Percentiles rank a stretch among this genome's conserved stretches.
Evolutionary conservation across 1,139 yeast species (phyloP).

Genomic region (Hyphopichia buzzinii): DNA sequence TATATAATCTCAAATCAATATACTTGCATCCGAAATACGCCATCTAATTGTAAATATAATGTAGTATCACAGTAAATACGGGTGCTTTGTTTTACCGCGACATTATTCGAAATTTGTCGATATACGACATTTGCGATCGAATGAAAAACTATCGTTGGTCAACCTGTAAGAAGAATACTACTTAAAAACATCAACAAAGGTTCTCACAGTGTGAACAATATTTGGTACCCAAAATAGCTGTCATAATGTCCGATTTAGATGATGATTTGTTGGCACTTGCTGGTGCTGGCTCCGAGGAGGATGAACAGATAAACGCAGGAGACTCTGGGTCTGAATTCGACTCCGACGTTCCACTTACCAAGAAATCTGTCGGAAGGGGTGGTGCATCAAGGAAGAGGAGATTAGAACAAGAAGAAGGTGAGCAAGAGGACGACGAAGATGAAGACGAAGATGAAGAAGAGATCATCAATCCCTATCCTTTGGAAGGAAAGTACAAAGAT

Average conservation of each 20-base stretch:
- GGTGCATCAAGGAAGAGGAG: slow-evolving; percentile 22
- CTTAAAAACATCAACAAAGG: too few species aligned
- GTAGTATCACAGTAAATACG: too few species aligned
- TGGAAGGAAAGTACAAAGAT: slow-evolving; percentile 87
- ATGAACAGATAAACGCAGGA: slow-evolving; percentile 21
- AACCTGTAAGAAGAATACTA: too few species aligned
- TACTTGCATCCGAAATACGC: too few species aligned
- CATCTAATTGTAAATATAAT: too few species aligned
- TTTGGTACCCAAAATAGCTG: too few species aligned
- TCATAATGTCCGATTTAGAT: slow-evolving; percentile 71
- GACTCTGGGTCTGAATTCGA: slow-evolving; percentile 29
- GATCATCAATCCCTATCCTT: slow-evolving; percentile 77
- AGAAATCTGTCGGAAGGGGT: slow-evolving; percentile 21
- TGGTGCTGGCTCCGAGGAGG: slow-evolving; percentile 52
- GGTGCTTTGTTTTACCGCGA: too few species aligned
- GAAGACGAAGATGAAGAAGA: slow-evolving; percentile 26
- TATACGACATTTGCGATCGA: too few species aligned
- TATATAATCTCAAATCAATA: too few species aligned
- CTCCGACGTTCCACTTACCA: slow-evolving; percentile 19
- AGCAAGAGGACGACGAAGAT: slow-evolving; percentile 21
- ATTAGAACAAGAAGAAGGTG: slow-evolving; percentile 42
- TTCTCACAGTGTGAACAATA: too few species aligned
- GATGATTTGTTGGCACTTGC: slow-evolving; percentile 92
- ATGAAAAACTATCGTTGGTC: too few species aligned
- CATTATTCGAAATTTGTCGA: too few species aligned